Conservation (phyloP, 257 asterid genomes). For the Voacanga thouarsii region DNA sequence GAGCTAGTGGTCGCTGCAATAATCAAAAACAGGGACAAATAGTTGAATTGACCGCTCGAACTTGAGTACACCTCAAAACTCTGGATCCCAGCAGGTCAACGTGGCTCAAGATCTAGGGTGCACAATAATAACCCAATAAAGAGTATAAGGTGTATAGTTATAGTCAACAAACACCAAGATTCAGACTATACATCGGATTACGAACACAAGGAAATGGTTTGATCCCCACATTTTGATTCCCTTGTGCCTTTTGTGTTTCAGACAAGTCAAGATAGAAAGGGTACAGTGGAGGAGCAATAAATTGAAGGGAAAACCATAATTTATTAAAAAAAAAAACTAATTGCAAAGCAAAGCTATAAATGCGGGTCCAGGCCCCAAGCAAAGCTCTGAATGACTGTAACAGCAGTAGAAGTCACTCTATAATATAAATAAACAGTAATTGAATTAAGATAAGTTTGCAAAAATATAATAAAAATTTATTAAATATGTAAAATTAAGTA, state of each 20-base stretch:
- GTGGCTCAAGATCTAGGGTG: constrained; percentile 34
- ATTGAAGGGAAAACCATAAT: background rate
- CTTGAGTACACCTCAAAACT: constrained; percentile 9
- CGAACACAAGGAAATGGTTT: background rate
- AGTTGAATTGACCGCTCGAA: constrained; percentile 28
- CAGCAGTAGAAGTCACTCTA: background rate
- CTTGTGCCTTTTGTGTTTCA: background rate
- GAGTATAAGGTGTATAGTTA: background rate
- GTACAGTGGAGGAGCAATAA: background rate
- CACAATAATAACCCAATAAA: background rate
- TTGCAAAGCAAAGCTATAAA: background rate
- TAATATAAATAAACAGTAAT: too few species aligned
- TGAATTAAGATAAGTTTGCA: too few species aligned
- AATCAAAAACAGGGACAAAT: constrained; percentile 24
- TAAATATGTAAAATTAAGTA: too few species aligned
- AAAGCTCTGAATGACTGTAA: background rate
- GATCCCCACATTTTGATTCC: background rate
- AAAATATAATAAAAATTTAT: too few species aligned
- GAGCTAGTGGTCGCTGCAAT: constrained; percentile 40
- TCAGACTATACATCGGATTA: background rate
- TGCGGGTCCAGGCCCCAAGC: background rate
- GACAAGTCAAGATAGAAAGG: background rate
- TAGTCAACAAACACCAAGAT: background rate
- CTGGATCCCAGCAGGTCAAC: constrained; percentile 27
- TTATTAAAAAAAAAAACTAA: background rate